Conservation (phyloP, 192 early-diverging fungal genomes). For the Coemansia sp. region DNA sequence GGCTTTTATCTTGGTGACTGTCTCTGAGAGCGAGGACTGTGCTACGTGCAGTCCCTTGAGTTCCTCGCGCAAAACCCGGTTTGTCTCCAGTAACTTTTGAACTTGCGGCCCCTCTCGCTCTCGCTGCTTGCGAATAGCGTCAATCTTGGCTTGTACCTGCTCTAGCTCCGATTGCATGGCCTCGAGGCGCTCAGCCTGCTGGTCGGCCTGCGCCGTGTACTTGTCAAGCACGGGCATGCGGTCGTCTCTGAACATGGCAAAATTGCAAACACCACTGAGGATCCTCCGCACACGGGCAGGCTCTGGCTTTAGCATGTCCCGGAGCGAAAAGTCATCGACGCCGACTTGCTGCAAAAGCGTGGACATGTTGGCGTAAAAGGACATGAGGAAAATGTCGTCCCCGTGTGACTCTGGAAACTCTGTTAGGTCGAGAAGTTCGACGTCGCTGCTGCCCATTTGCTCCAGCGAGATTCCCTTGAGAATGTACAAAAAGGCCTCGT, state of each 20-base stretch:
- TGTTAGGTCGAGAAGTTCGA: slow-evolving; percentile 34
- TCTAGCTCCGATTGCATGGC: slow-evolving; percentile 54
- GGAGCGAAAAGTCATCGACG: slow-evolving; percentile 68
- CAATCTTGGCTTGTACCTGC: slow-evolving; percentile 58
- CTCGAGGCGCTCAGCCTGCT: slow-evolving; percentile 38
- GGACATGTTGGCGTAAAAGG: slow-evolving; percentile 63
- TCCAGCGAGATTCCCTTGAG: slow-evolving; percentile 64
- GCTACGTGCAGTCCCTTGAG: slow-evolving; percentile 52
- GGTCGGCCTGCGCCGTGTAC: slow-evolving; percentile 59
- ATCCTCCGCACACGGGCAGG: slow-evolving; percentile 61
- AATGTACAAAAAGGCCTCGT: slow-evolving; percentile 68
- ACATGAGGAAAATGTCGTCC: slow-evolving; percentile 62
- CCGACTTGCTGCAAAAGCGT: slow-evolving; percentile 70
- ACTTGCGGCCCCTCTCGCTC: slow-evolving; percentile 56
- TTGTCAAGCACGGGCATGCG: slow-evolving; percentile 63
- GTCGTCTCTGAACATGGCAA: slow-evolving; percentile 86
- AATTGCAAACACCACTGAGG: slow-evolving; percentile 85
- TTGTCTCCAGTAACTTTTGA: slow-evolving; percentile 51
- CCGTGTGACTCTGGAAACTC: slow-evolving; percentile 61
- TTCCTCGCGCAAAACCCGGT: slow-evolving; percentile 53
- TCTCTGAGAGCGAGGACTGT: slow-evolving; percentile 40
- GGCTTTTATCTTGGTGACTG: slow-evolving; percentile 50
- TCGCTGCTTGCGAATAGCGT: slow-evolving; percentile 51
- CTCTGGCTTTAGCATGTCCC: slow-evolving; percentile 80
- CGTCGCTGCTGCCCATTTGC: slow-evolving; percentile 37